Evolutionary conservation across 164 flowering plant species (phyloP).

Genomic region (Vitis labrusca): DNA sequence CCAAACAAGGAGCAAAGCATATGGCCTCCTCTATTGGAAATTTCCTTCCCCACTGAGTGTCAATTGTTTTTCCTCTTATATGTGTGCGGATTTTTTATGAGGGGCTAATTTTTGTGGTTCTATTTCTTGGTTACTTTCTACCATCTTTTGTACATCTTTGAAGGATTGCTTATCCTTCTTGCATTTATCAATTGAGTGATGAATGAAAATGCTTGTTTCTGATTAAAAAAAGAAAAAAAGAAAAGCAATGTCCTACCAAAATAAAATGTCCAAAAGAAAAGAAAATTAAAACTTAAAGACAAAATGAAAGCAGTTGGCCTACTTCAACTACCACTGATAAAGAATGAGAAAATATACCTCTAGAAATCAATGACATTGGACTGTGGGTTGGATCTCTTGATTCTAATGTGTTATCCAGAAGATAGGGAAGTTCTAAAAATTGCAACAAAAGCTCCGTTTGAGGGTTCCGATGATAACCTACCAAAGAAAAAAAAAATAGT

Average conservation of each 20-base stretch:
- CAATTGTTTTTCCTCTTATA: no score
- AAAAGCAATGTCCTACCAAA: background rate
- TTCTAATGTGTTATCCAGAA: constrained; percentile 50
- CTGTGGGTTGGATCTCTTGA: constrained; percentile 23
- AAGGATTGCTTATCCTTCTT: no score
- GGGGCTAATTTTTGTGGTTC: background rate
- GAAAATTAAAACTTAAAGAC: background rate
- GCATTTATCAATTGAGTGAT: no score
- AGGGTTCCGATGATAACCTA: constrained; percentile 66
- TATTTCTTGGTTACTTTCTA: background rate
- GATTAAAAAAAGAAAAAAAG: no score
- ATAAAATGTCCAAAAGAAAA: background rate
- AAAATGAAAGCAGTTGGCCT: background rate
- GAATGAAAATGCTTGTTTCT: no score
- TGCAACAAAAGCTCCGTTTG: constrained; percentile 73
- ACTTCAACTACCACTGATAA: background rate
- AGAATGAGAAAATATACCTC: constrained; percentile 30
- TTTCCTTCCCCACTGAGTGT: no score
- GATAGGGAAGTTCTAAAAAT: constrained; percentile 72
- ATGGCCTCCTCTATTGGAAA: no score
- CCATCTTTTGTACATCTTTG: no score
- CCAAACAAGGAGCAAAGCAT: no score
- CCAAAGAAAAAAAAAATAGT: constrained; percentile 1
- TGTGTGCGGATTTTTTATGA: background rate
- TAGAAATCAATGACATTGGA: constrained; percentile 24